These are phyloP conservation scores for Populus tremula DNA, from an alignment of 345 rosid genomes.

Conservation along the genomic window DNA sequence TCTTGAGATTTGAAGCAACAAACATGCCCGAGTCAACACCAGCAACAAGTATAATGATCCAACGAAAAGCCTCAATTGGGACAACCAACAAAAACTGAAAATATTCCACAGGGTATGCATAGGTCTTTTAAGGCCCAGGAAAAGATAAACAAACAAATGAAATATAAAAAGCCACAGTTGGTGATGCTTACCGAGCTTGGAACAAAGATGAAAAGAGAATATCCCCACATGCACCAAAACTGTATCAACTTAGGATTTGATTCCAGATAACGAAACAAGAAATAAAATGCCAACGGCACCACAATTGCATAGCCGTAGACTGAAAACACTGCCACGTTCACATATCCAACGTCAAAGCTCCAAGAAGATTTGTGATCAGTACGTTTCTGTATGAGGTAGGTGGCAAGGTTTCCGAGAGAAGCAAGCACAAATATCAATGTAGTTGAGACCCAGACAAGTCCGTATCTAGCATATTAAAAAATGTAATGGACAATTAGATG, in stretches of 20 bases:
- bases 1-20: constrained; percentile 65
- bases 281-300: constrained; percentile 83
- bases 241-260: constrained; percentile 72
- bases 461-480: constrained; percentile 57
- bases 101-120: constrained; percentile 3
- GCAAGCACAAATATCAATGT: constrained; percentile 79
- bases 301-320: constrained; percentile 70
- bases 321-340: constrained; percentile 61
- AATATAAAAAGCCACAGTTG: neutral
- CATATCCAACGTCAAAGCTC: constrained; percentile 82
- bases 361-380: constrained; percentile 49
- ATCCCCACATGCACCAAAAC: constrained; percentile 98
- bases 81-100: constrained; percentile 76
- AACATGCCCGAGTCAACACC: constrained; percentile 71
- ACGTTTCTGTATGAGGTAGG: constrained; percentile 69
- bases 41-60: constrained; percentile 72
- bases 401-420: constrained; percentile 81
- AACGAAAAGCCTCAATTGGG: constrained; percentile 74
- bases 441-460: constrained; percentile 87
- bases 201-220: constrained; percentile 75
- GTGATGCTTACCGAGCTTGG: constrained; percentile 61
- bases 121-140: neutral
- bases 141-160: neutral
- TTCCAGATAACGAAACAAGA: constrained; percentile 75
- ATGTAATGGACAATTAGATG: neutral